Conservation (phyloP, 148 eudicot species). For the Silene uniflora region DNA sequence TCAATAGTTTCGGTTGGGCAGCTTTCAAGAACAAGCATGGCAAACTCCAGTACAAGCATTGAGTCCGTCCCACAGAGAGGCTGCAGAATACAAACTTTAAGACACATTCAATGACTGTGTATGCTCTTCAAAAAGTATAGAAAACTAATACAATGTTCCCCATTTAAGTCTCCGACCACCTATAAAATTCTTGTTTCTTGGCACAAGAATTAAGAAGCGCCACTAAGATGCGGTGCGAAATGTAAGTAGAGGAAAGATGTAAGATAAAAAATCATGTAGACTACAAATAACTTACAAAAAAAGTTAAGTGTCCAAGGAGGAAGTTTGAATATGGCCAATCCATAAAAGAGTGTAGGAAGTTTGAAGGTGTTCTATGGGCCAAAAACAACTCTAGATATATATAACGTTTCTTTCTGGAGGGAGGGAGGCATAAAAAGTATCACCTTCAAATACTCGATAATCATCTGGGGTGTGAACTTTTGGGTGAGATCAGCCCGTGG, state of each 20-base stretch:
- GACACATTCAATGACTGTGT: slow-evolving; percentile 19
- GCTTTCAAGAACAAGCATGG: slow-evolving; percentile 91
- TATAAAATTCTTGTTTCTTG: neutral
- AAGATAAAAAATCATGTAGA: neutral
- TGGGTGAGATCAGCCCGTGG: slow-evolving; percentile 55
- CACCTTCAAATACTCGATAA: slow-evolving; percentile 94
- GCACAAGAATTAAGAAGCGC: neutral
- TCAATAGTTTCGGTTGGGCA: slow-evolving; percentile 91
- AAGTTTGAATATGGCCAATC: neutral
- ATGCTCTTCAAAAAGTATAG: slow-evolving; percentile 1
- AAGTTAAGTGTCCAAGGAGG: neutral
- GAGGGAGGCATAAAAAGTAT: slow-evolving; percentile 12
- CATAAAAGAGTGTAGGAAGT: neutral
- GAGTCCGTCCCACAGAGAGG: slow-evolving; percentile 92
- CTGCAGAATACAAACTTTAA: slow-evolving; percentile 54
- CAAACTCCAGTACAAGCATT: slow-evolving; percentile 89
- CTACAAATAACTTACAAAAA: too few species aligned
- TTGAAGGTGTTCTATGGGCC: neutral
- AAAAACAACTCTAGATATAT: too few species aligned
- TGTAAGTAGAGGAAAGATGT: neutral
- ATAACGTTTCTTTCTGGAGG: too few species aligned
- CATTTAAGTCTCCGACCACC: neutral
- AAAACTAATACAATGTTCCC: neutral
- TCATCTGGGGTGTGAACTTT: slow-evolving; percentile 89
- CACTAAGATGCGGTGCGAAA: neutral